Evolutionary conservation across 2,329 filamentous ascomycete species (phyloP), one percentile per base, ranked within the genome.

Genomic region (Fusarium buxicola): DNA sequence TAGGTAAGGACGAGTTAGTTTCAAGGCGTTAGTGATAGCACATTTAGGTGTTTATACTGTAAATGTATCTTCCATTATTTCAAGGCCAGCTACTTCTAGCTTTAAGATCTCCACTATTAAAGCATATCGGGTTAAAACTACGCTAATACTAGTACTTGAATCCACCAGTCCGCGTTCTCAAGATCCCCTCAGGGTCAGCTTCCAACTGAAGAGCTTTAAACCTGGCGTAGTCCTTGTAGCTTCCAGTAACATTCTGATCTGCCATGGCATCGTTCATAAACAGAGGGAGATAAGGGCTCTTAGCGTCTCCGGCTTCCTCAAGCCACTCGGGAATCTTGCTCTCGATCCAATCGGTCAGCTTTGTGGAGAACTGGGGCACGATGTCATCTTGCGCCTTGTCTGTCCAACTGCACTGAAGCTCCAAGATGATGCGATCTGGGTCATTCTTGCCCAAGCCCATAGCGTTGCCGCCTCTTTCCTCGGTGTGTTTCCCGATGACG

Each of bases 341-440:
- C 6, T 63, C 60, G 1, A 63, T 60, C 24, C 15, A 63, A 1
- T 40, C 13, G 1, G 60, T 63, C 27, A 63, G 24, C 4, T 63
- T 54, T 4, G 30, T 38, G 0, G 59, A 41, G 13, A 60, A 60
- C 7, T 46, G 30, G 2, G 38, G 59, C 9, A 63, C 35, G 16
- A 48, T 11, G 1, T 21, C 28, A 1, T 60, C 60, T 1, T 55
- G 15, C 0, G 31, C 6, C 16, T 46, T 55, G 10, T 63, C 60
- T 5, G 34, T 8, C 60, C 59, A 63, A 1, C 54, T 56, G 4
- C 60, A 63, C 8, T 63, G 60, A 0, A 63, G 62, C 3, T 63
- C 59, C 1, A 63, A 30, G 5, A 63, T 31, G 3, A 63, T 28
- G 0, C 60, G 60, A 2, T 63, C 31, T 0, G 54, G 54, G 0